Evolutionary conservation across 805 yeast genomes (phyloP).

Genomic region (Kodamaea fukazawae): DNA sequence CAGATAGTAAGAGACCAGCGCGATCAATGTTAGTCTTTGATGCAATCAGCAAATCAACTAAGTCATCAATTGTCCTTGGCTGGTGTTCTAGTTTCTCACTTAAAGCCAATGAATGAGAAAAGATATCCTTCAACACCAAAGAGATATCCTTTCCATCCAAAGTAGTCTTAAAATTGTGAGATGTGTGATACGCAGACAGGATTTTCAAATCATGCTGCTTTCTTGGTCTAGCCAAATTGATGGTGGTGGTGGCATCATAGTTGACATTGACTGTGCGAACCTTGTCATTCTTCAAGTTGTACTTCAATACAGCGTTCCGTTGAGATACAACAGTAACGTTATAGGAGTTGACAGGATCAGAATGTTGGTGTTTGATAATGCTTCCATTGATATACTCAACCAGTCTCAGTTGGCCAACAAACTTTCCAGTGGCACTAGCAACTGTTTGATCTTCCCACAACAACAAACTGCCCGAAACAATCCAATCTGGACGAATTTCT

Average conservation of each 20-base stretch:
- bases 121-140: background rate
- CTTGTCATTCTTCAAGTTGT: background rate
- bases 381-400: background rate
- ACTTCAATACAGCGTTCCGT: background rate
- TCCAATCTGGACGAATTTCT: background rate
- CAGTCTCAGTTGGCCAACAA: background rate
- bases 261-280: background rate
- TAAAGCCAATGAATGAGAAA: background rate
- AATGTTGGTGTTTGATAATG: background rate
- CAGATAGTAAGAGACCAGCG: background rate
- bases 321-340: background rate
- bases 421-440: background rate
- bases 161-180: no score
- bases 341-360: background rate
- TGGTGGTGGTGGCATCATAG: background rate
- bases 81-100: no score
- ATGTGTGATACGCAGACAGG: no score
- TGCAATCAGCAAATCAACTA: no score
- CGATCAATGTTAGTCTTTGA: background rate
- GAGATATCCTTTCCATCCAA: no score
- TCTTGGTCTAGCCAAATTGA: background rate
- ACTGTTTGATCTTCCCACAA: background rate
- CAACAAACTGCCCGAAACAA: conserved; percentile 3
- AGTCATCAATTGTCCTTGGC: no score
- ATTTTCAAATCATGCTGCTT: no score